A percentile compares a stretch with the other conserved stretches of the same genome.
Conservation (phyloP, 768 basidiomycete species). For the Bullera alba region DNA sequence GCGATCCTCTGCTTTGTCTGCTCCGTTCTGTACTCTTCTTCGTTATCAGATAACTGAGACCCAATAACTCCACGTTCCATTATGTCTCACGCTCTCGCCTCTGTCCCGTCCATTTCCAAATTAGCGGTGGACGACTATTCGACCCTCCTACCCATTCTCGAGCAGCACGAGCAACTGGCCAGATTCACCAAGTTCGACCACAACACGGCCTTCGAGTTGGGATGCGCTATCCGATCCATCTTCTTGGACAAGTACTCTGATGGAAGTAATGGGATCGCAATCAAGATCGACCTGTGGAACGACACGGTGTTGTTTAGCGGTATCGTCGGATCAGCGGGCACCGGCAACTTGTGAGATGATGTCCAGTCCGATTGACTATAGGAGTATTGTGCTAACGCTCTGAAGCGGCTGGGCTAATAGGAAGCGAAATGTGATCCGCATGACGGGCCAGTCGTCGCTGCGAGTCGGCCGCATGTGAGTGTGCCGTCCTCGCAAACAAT, state of each 20-base stretch:
- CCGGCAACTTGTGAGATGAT: constrained; percentile 13
- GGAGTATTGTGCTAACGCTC: not conserved
- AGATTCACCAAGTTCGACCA: constrained; percentile 5
- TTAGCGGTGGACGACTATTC: not conserved
- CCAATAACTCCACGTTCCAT: no score
- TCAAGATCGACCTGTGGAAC: constrained; percentile 10
- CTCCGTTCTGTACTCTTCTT: no score
- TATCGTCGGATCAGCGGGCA: constrained; percentile 15
- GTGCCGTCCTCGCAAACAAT: not conserved
- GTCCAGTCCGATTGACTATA: not conserved
- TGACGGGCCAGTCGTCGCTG: constrained; percentile 16
- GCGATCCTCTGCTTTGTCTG: no score
- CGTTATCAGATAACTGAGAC: no score
- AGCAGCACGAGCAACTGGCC: not conserved
- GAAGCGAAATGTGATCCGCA: constrained; percentile 25
- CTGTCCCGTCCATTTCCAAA: not conserved
- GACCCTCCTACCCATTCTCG: not conserved
- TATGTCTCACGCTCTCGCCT: not conserved
- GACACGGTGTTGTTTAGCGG: constrained; percentile 10
- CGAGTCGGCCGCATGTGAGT: constrained; percentile 29
- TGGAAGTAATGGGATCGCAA: constrained; percentile 3
- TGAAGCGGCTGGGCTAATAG: constrained; percentile 23
- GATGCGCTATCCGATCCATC: constrained; percentile 5
- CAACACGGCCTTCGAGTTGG: constrained; percentile 11
- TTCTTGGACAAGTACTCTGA: constrained; percentile 9